These are phyloP conservation scores for Leccinum arenicola DNA, from an alignment of 768 basidiomycete species.

Conservation along the genomic window DNA sequence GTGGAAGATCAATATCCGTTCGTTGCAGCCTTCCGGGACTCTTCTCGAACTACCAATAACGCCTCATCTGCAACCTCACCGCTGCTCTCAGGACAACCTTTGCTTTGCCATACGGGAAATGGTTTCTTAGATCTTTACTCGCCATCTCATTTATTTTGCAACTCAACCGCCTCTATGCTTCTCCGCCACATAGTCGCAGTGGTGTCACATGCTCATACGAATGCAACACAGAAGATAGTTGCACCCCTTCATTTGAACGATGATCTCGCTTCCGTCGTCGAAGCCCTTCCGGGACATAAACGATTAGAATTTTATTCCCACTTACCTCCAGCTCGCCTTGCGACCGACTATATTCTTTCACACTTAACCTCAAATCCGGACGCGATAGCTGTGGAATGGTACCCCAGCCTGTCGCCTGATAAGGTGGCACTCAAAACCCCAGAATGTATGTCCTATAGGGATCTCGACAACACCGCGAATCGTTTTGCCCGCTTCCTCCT, in stretches of 20 bases:
- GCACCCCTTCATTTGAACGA: constrained; percentile 6
- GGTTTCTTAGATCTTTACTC: constrained; percentile 15
- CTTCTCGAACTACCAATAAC: not conserved
- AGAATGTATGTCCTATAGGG: constrained; percentile 29
- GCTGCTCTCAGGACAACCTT: constrained; percentile 3
- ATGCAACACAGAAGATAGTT: constrained; percentile 9
- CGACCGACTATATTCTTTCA: constrained; percentile 25
- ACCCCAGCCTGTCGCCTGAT: constrained; percentile 12
- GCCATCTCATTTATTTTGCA: constrained; percentile 11
- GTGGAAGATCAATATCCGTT: constrained; percentile 8
- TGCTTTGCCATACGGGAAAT: constrained; percentile 7
- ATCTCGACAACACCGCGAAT: constrained; percentile 38
- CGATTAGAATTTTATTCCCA: constrained; percentile 14
- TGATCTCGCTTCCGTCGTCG: constrained; percentile 16
- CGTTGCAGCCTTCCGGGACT: constrained; percentile 16
- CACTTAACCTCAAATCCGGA: constrained; percentile 14
- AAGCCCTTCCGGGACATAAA: constrained; percentile 14
- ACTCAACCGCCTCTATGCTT: constrained; percentile 12
- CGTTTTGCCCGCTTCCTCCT: constrained; percentile 43
- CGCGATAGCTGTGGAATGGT: constrained; percentile 23
- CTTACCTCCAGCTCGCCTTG: constrained; percentile 18
- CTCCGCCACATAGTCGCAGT: constrained; percentile 20
- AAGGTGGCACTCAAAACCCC: not conserved
- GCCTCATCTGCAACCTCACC: not conserved
- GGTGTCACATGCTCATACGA: not conserved